Conservation (phyloP, 2,329 filamentous ascomycete species). For the Domatiomyces globalis region DNA sequence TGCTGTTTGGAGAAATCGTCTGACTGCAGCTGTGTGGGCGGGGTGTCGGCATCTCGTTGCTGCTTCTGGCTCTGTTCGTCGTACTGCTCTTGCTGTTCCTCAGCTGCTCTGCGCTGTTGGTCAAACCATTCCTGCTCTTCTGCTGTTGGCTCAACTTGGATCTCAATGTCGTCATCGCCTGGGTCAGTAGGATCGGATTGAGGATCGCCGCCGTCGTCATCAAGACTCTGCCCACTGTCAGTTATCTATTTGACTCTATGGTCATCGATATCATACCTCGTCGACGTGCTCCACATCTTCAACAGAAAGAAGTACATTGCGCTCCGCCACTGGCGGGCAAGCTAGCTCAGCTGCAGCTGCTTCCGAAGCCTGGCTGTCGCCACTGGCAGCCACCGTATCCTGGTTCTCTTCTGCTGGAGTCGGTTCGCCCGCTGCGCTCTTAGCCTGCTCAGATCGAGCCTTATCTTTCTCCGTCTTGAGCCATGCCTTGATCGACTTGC, state of each 20-base stretch:
- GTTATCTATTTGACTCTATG: background rate
- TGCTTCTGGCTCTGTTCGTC: background rate
- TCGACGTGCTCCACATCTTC: background rate
- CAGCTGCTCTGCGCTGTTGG: constrained; percentile 2
- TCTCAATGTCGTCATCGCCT: constrained; percentile 16
- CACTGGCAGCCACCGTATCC: background rate
- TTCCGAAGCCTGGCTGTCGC: background rate
- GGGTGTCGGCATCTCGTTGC: background rate
- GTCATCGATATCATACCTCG: background rate
- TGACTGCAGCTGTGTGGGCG: background rate
- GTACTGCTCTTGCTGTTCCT: constrained; percentile 18
- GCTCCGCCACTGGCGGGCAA: background rate
- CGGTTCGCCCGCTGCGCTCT: constrained; percentile 33
- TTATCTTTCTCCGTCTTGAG: constrained; percentile 83
- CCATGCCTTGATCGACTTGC: constrained; percentile 84
- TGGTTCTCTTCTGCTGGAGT: constrained; percentile 12
- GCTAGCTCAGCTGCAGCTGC: background rate
- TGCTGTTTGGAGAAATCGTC: background rate
- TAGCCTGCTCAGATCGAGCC: constrained; percentile 31
- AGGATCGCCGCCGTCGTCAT: constrained; percentile 6
- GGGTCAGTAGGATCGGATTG: constrained; percentile 6
- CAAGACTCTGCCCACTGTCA: background rate
- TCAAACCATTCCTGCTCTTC: constrained; percentile 8
- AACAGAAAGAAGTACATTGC: background rate
- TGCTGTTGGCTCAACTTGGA: constrained; percentile 16